Conservation (phyloP, 2,329 filamentous ascomycete genomes). For the Chrysoporthe puriensis region DNA sequence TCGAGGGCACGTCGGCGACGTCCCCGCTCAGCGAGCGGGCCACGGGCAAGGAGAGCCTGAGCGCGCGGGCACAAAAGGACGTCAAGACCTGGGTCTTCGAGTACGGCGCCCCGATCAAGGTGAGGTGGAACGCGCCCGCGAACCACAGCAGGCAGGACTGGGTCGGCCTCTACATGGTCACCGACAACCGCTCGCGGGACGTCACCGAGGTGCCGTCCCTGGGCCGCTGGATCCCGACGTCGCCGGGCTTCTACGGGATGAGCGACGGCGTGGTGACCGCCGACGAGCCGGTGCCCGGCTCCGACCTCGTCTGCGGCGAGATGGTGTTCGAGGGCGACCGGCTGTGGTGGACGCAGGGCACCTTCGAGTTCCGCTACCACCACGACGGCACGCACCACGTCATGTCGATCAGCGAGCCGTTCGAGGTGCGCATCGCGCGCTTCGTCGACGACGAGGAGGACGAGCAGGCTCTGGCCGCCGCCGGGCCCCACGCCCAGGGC, state of each 20-base stretch:
- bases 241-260: constrained; percentile 74
- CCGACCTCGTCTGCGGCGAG: constrained; percentile 73
- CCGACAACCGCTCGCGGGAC: constrained; percentile 87
- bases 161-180: constrained; percentile 95
- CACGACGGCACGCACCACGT: constrained; percentile 91
- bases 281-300: constrained; percentile 61
- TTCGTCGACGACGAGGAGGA: constrained; percentile 82
- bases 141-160: constrained; percentile 92
- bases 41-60: constrained; percentile 74
- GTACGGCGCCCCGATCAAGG: constrained; percentile 87
- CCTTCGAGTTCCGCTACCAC: constrained; percentile 97
- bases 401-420: constrained; percentile 91
- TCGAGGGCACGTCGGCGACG: constrained; percentile 66
- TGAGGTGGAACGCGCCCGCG: constrained; percentile 86
- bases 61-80: constrained; percentile 68
- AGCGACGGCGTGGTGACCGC: constrained; percentile 76
- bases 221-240: constrained; percentile 87
- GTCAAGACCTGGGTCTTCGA: constrained; percentile 80
- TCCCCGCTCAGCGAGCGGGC: constrained; percentile 60
- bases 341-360: constrained; percentile 94
- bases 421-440: constrained; percentile 82
- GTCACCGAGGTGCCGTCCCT: constrained; percentile 82
- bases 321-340: constrained; percentile 90
- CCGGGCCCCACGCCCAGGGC: constrained; percentile 53
- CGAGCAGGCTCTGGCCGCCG: constrained; percentile 43